Percentiles rank a stretch among this genome's conserved stretches.
These are phyloP conservation scores for Aspergillus arachidicola DNA, from an alignment of 2,329 filamentous ascomycete genomes.

Conservation along the genomic window DNA sequence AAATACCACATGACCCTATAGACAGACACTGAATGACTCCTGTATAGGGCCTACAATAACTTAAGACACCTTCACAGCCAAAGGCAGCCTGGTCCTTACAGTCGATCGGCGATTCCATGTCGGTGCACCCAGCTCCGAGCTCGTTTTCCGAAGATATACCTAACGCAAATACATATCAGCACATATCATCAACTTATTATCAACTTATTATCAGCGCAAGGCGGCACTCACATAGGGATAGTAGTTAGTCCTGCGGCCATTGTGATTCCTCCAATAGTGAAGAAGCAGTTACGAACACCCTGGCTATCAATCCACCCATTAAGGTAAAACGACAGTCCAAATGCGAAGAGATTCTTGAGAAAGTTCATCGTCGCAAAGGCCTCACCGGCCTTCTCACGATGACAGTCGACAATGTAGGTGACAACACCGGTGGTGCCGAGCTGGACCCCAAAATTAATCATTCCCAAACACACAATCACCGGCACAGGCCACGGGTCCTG, in stretches of 20 bases:
- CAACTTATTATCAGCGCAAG: neutral
- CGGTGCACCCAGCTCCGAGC: neutral
- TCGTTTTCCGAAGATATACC: neutral
- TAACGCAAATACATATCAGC: neutral
- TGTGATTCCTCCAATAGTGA: constrained; percentile 42
- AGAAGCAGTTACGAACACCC: constrained; percentile 42
- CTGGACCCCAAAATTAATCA: neutral
- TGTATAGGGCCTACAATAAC: neutral
- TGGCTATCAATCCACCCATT: constrained; percentile 44
- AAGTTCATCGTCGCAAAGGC: neutral
- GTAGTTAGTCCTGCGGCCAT: constrained; percentile 29
- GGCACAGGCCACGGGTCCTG: neutral
- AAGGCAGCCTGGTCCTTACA: neutral
- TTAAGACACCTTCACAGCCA: neutral
- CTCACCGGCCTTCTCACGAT: neutral
- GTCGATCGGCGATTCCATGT: neutral
- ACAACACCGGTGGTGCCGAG: neutral
- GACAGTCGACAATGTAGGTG: neutral
- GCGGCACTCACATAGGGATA: neutral
- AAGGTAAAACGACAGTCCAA: constrained; percentile 41
- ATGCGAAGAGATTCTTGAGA: neutral
- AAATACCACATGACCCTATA: neutral
- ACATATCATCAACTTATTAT: neutral
- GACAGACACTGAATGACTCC: neutral
- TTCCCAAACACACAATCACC: neutral